phyloP scores from a whole-genome alignment of 2,329 filamentous ascomycete genomes.

The Sporothrix mexicana region DNA sequence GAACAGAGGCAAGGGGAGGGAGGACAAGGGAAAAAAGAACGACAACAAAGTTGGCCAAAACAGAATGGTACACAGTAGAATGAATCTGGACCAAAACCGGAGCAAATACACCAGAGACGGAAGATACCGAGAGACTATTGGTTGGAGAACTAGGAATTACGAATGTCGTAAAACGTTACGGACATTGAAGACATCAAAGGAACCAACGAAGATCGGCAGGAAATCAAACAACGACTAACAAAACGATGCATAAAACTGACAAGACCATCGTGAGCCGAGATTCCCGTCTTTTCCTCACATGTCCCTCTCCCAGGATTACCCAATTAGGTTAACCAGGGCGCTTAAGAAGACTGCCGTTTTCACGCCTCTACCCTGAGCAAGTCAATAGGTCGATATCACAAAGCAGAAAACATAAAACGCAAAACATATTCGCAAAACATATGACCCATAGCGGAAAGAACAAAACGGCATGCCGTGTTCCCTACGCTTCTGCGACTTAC shows the following conservation, averaged over 20 bases:
- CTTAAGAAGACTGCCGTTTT: background rate
- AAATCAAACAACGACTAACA: no score
- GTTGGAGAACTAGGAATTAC: background rate
- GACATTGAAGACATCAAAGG: no score
- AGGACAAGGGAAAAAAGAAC: background rate
- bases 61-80: no score
- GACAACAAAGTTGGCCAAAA: no score
- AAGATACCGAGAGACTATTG: background rate
- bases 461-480: conserved; percentile 12
- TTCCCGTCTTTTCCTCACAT: background rate
- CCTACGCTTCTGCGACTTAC: background rate
- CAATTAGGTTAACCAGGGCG: conserved; percentile 27
- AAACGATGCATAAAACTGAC: background rate
- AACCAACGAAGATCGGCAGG: no score
- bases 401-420: no score
- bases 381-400: no score
- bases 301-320: conserved; percentile 3
- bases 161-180: background rate
- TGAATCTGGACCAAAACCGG: background rate
- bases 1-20: background rate
- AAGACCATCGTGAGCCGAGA: background rate
- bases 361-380: background rate
- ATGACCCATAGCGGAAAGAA: background rate
- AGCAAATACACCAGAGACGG: background rate
- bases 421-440: background rate